Percentiles rank a stretch among this genome's conserved stretches.
Conservation (phyloP, 192 early-diverging fungal species). For the Podila verticillata region DNA sequence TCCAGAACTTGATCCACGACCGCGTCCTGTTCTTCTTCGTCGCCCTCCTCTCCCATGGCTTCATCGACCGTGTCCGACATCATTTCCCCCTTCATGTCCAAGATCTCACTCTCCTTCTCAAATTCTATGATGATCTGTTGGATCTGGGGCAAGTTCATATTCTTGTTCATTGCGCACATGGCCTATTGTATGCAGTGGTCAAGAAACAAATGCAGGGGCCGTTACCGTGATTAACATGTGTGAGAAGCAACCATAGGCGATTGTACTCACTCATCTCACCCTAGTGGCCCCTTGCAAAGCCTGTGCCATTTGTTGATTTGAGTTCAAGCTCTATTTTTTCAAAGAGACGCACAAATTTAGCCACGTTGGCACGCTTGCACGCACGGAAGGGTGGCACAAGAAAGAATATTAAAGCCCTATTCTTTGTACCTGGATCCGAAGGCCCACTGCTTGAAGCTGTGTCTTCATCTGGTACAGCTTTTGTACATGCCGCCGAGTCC, state of each 20-base stretch:
- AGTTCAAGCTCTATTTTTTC: slow-evolving; percentile 28
- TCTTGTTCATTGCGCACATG: slow-evolving; percentile 94
- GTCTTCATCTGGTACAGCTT: slow-evolving; percentile 98
- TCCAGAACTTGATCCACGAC: slow-evolving; percentile 95
- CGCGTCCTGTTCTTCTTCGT: slow-evolving; percentile 89
- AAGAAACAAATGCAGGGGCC: slow-evolving; percentile 3
- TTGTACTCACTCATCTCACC: slow-evolving; percentile 14
- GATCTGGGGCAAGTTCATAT: slow-evolving; percentile 92
- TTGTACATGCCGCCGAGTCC: slow-evolving; percentile 92
- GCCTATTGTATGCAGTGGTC: slow-evolving; percentile 55
- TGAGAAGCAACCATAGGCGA: background rate
- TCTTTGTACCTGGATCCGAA: slow-evolving; percentile 92
- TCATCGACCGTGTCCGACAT: slow-evolving; percentile 98
- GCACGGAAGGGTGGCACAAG: no score
- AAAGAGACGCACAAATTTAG: background rate
- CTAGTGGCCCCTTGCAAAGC: slow-evolving; percentile 95
- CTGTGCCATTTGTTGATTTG: slow-evolving; percentile 95
- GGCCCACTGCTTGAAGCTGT: slow-evolving; percentile 91
- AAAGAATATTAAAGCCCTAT: no score
- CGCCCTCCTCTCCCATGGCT: slow-evolving; percentile 92
- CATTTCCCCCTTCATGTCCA: slow-evolving; percentile 99
- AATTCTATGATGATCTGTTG: slow-evolving; percentile 98
- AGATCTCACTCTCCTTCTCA: slow-evolving; percentile 91
- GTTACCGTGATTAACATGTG: background rate
- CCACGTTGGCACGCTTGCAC: no score